Evolutionary conservation across 2,329 filamentous ascomycete genomes (phyloP), one percentile per base, ranked within the genome.

Genomic region (Rugonectria rugulosa): DNA sequence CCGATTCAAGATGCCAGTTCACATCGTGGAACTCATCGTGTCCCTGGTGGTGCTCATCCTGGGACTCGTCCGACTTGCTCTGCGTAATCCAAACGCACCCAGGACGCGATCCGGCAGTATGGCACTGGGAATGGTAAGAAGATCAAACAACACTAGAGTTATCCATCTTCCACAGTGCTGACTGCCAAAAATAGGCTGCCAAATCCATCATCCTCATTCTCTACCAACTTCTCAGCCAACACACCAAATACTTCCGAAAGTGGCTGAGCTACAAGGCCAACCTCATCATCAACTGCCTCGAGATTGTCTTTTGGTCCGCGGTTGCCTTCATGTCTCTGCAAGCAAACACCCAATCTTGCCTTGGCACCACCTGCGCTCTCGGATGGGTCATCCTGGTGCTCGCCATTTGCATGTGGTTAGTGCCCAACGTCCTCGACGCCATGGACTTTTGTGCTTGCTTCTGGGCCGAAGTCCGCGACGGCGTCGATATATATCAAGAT

Each of bases 241-340:
- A 77, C 51, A 58, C 70, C 12, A 29, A 54, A 5, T 58, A 60
- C 2, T 70, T 77, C 46, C 58, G 66, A n/a, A 69, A 67, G 53
- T 79, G 73, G 73, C 64, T 56, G 23, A 75, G 70, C 57, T 62
- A 73, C 3, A 79, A 77, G 59, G 75, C 75, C 8, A 71, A 77
- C 58, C 56, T 68, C 6, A 74, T 78, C 32, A 65, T 79, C 51
- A 77, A 76, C 61, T 67, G 56, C 34, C 63, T 79, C 12, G 77
- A 80, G 58, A 59, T 74, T n/a, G 66, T 78, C 15, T 78, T 78
- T 60, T 79, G 77, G 76, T 51, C 42, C n/a, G 58, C 58, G 3
- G 56, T 61, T 11, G 55, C 42, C 2, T 61, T 50, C 23, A 32
- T 61, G 38, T 49, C 38, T 19, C 20, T 61, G 10, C 37, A 50